phyloP scores from a whole-genome alignment of 768 basidiomycete genomes.

The Leccinum broughii region DNA sequence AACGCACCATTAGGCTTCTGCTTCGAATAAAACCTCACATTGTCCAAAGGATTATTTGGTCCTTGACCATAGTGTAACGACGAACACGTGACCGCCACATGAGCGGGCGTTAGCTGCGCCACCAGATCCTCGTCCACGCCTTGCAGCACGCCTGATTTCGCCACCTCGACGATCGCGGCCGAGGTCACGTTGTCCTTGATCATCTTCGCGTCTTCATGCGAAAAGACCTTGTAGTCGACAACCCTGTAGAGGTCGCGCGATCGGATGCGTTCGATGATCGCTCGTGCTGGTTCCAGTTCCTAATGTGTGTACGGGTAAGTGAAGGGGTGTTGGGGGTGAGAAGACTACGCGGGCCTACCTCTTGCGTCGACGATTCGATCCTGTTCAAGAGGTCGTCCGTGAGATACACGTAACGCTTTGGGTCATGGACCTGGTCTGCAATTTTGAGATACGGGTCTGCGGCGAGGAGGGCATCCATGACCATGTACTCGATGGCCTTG shows the following conservation, averaged over 20 bases:
- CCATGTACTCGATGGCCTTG: slow-evolving; percentile 80
- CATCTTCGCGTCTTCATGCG: slow-evolving; percentile 30
- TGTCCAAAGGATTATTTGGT: slow-evolving; percentile 65
- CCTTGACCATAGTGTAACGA: slow-evolving; percentile 79
- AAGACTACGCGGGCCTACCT: slow-evolving; percentile 7
- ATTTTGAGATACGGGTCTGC: slow-evolving; percentile 69
- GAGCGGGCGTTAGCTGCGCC: slow-evolving; percentile 39
- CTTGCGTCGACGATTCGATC: slow-evolving; percentile 54
- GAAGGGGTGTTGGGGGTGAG: too few species aligned
- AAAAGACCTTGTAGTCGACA: slow-evolving; percentile 64
- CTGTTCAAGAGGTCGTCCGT: slow-evolving; percentile 66
- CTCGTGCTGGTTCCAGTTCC: slow-evolving; percentile 59
- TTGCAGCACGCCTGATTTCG: slow-evolving; percentile 28
- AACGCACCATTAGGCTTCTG: slow-evolving; percentile 53
- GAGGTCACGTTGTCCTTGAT: slow-evolving; percentile 37
- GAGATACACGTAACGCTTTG: slow-evolving; percentile 59
- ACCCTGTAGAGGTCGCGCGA: slow-evolving; percentile 65
- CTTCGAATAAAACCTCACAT: slow-evolving; percentile 75
- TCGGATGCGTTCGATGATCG: slow-evolving; percentile 61
- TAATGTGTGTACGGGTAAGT: slow-evolving; percentile 23
- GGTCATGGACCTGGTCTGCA: slow-evolving; percentile 53
- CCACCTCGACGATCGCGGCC: slow-evolving; percentile 45
- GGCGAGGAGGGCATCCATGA: slow-evolving; percentile 71
- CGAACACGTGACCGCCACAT: slow-evolving; percentile 65
- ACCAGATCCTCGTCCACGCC: slow-evolving; percentile 33